Base-by-base conservation (phyloP, 345 rosid species). In the Arabis alpina region DNA sequence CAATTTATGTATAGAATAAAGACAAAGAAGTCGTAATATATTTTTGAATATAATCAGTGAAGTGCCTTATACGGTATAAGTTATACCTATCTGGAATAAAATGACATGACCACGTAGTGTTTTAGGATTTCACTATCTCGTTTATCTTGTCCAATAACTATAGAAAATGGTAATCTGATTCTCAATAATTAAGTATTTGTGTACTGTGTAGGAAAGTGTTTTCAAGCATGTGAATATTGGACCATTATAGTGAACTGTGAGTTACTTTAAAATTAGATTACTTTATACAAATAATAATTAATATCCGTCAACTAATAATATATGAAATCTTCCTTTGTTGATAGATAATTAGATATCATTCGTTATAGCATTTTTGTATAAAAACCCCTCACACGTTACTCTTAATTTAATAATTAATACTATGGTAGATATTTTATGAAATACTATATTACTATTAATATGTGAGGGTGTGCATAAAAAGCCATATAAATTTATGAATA, bases 221-320 rank as follows among this genome's bases (percentile, higher is more conserved):
- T 61, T 68, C 44, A 61, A 54, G 52, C 73, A 47, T 75, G 70
- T 68, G 69, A 45, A 75, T 61, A 66, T 28, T 54, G 23, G 58
- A 75, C 59, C 53, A 54, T 39, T 16, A 28, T 28, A 53, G n/a
- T 8, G 16, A 64, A 48, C 11, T 52, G n/a, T 8, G 16, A 64
- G 41, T 14, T 52, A 25, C 15, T 34, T 74, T 42, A 11, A 30
- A 55, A 57, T 59, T 66, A 34, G 41, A 50, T 59, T 65, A 58
- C 66, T 65, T 58, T 58, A 32, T 19, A 50, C 30, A 73, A 24
- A 60, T 44, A 61, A 62, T 37, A 45, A 45, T 5, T 34, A 5
- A 34, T 45, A 45, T 37, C 68, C 47, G 50, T 74, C 78, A 75
- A 54, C 74, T 37, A 24, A 14, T 53, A 61, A 40, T 53, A 51